These are phyloP conservation scores for Solanum appendiculatum DNA, from an alignment of 257 asterid genomes.

Conservation along the genomic window DNA sequence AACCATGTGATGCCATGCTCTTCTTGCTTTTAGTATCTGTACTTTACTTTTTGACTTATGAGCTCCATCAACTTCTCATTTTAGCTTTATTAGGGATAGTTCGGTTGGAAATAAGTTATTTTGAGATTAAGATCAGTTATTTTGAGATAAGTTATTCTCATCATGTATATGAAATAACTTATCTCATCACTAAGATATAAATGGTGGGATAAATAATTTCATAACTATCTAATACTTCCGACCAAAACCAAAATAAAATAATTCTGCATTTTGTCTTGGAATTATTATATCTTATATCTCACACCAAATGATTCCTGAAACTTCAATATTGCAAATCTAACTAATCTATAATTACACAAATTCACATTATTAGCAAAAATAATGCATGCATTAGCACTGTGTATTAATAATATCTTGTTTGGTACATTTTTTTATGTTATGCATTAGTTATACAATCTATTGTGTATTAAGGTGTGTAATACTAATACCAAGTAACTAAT, in stretches of 20 bases:
- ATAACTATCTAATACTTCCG: not conserved
- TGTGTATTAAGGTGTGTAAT: not conserved
- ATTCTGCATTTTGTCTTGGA: too few relatives aligned
- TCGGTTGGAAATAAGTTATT: not conserved
- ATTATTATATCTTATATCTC: not conserved
- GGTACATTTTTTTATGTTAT: not conserved
- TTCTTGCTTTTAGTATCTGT: too few relatives aligned
- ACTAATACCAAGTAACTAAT: too few relatives aligned
- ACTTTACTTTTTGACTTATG: not conserved
- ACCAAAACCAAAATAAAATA: too few relatives aligned
- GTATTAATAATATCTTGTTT: too few relatives aligned
- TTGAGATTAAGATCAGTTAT: too few relatives aligned
- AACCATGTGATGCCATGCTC: slow-evolving; percentile 17
- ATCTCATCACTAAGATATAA: not conserved
- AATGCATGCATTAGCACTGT: not conserved
- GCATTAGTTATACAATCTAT: not conserved
- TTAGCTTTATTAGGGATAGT: not conserved
- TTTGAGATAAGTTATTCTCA: too few relatives aligned
- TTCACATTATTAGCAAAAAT: not conserved
- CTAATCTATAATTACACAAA: not conserved
- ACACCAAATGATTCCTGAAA: not conserved
- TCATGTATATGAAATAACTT: not conserved
- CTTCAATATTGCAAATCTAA: not conserved
- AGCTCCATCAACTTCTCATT: not conserved
- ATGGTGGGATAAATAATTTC: not conserved